These are phyloP conservation scores for Grigorovia jiainica DNA, from an alignment of 805 yeast genomes.

Conservation along the genomic window DNA sequence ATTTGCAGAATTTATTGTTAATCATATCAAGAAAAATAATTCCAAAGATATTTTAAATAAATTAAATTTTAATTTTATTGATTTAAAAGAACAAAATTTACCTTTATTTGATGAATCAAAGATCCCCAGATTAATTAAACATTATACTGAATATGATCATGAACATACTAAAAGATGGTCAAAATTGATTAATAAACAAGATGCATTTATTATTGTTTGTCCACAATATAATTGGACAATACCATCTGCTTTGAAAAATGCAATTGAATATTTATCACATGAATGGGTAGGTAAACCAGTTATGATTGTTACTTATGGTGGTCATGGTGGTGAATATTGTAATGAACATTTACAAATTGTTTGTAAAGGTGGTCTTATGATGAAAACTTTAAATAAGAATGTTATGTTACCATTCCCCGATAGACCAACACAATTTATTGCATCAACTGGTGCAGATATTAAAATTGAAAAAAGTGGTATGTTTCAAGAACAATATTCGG, in stretches of 20 bases:
- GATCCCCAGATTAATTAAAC: conserved; percentile 18
- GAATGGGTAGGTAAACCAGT: conserved; percentile 32
- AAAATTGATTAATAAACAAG: conserved; percentile 12
- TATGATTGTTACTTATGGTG: conserved; percentile 27
- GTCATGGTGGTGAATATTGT: conserved; percentile 25
- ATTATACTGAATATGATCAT: conserved; percentile 15
- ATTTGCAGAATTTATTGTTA: conserved; percentile 10
- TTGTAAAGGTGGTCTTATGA: conserved; percentile 12
- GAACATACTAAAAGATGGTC: conserved; percentile 25
- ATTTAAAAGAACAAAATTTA: conserved; percentile 21
- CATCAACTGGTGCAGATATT: conserved; percentile 5
- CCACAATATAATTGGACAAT: conserved; percentile 33
- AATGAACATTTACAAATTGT: conserved; percentile 21
- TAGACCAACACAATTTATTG: conserved; percentile 2
- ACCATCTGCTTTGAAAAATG: conserved; percentile 32
- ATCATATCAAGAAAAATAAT: conserved; percentile 5
- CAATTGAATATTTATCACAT: conserved; percentile 28
- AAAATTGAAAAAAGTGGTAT: not conserved
- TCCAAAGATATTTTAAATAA: not conserved
- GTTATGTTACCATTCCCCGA: conserved; percentile 8
- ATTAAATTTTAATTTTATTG: conserved; percentile 18
- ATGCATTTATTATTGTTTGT: conserved; percentile 28
- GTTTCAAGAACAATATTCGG: conserved; percentile 1
- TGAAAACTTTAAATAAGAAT: conserved; percentile 4
- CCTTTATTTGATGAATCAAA: conserved; percentile 26